Percentiles rank a stretch among this genome's conserved stretches.
These are phyloP conservation scores for Primulina eburnea DNA, from an alignment of 257 asterid genomes.

Conservation along the genomic window DNA sequence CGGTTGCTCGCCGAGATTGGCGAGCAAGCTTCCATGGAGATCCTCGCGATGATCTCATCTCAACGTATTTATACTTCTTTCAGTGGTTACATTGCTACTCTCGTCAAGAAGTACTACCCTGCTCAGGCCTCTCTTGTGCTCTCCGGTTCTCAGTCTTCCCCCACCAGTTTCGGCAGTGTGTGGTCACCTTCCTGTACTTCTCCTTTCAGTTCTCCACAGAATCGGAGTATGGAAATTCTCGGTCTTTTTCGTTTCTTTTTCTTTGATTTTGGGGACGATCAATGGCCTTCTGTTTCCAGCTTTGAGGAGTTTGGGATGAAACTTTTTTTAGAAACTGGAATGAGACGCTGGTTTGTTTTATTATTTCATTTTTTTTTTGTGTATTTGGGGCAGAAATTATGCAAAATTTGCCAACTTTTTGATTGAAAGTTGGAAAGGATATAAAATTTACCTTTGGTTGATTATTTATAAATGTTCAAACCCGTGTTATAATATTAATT, in stretches of 20 bases:
- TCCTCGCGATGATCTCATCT: constrained; percentile 23
- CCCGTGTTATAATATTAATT: too few relatives aligned
- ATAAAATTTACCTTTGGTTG: too few relatives aligned
- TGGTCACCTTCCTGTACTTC: constrained; percentile 24
- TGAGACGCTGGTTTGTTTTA: neutral
- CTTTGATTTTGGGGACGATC: too few relatives aligned
- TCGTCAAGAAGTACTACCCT: constrained; percentile 23
- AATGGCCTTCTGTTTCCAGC: neutral
- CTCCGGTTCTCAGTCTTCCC: constrained; percentile 18
- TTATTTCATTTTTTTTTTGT: neutral
- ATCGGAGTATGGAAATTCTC: constrained; percentile 14
- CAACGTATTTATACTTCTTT: constrained; percentile 15
- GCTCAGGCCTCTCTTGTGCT: neutral
- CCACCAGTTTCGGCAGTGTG: constrained; percentile 5
- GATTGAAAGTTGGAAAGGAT: neutral
- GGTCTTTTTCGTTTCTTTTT: neutral
- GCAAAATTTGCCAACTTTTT: neutral
- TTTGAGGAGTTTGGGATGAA: neutral
- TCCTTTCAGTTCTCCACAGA: constrained; percentile 10
- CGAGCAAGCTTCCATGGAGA: constrained; percentile 26
- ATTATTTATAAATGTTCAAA: neutral
- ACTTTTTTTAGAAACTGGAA: neutral
- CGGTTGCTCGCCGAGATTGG: constrained; percentile 33
- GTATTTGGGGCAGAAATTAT: neutral
- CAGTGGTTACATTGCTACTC: constrained; percentile 21